Percentiles rank a stretch among this genome's conserved stretches.
Evolutionary conservation across 225 moss, liverwort and hornwort genomes (phyloP).

Genomic region (Sphagnum tenellum): DNA sequence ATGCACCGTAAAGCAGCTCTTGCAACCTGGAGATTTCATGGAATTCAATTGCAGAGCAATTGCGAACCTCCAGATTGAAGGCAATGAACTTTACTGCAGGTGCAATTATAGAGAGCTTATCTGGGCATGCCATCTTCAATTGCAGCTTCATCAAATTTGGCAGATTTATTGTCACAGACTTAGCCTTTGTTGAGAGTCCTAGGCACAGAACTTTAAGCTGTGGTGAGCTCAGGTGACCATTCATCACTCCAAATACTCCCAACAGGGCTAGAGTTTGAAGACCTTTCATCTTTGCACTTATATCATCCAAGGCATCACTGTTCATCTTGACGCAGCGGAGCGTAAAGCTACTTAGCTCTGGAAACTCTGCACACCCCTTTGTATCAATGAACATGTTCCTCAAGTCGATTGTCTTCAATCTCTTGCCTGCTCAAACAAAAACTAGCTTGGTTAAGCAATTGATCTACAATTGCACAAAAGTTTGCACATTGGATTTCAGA

Average conservation of each 20-base stretch:
- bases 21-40: constrained; percentile 16
- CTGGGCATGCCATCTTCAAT: constrained; percentile 42
- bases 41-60: constrained; percentile 12
- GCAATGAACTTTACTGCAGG: constrained; percentile 22
- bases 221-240: constrained; percentile 18
- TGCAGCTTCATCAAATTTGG: constrained; percentile 43
- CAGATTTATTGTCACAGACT: constrained; percentile 24
- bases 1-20: constrained; percentile 39
- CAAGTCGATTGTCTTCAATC: constrained; percentile 34
- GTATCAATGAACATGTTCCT: constrained; percentile 56
- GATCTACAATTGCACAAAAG: too few relatives aligned
- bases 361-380: constrained; percentile 27
- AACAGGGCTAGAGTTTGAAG: constrained; percentile 28
- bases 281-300: constrained; percentile 29
- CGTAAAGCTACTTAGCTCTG: constrained; percentile 27
- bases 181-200: constrained; percentile 35
- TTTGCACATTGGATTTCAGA: too few relatives aligned
- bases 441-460: too few relatives aligned
- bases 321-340: constrained; percentile 39
- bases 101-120: constrained; percentile 16
- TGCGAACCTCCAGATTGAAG: constrained; percentile 39
- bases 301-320: constrained; percentile 16
- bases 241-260: constrained; percentile 30
- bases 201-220: constrained; percentile 31
- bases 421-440: constrained; percentile 17